Percentiles rank a stretch among this genome's conserved stretches.
Evolutionary conservation across 2,329 filamentous ascomycete genomes (phyloP).

Genomic region (Aspergillus tamarii): DNA sequence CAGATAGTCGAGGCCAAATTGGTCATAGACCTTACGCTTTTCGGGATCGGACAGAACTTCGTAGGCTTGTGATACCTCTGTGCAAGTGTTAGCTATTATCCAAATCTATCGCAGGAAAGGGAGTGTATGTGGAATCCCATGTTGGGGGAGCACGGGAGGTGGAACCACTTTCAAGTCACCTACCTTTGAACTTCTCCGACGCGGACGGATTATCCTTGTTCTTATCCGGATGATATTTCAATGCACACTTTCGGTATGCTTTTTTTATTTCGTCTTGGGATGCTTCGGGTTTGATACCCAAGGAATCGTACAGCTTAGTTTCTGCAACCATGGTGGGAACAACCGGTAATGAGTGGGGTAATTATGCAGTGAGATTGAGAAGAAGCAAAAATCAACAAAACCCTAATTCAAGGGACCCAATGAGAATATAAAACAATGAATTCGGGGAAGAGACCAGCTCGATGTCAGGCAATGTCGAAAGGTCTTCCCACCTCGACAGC

Average conservation of each 20-base stretch:
- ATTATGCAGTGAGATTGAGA: conserved; percentile 1
- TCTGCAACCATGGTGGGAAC: conserved; percentile 80
- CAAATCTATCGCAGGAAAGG: background rate
- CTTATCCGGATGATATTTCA: conserved; percentile 97
- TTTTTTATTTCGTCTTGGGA: conserved; percentile 97
- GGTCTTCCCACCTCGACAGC: background rate
- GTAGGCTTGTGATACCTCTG: conserved; percentile 93
- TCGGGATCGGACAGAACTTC: conserved; percentile 97
- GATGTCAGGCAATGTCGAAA: conserved; percentile 3
- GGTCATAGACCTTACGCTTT: conserved; percentile 93
- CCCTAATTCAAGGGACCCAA: conserved; percentile 15
- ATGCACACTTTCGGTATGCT: conserved; percentile 76
- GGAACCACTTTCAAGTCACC: conserved; percentile 20
- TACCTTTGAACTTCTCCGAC: conserved; percentile 88
- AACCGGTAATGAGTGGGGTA: conserved; percentile 5
- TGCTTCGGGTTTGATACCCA: conserved; percentile 77
- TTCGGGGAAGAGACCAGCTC: conserved; percentile 6
- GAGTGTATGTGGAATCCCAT: background rate
- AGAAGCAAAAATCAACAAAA: conserved; percentile 6
- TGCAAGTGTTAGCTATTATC: background rate
- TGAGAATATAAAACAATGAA: conserved; percentile 17
- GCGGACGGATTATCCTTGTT: conserved; percentile 89
- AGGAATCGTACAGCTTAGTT: conserved; percentile 89
- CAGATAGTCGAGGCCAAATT: conserved; percentile 91
- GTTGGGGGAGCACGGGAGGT: background rate